Percentiles rank a stretch among this genome's conserved stretches.
Evolutionary conservation across 2,329 filamentous ascomycete genomes (phyloP).

Genomic region (Cadophora sp.): DNA sequence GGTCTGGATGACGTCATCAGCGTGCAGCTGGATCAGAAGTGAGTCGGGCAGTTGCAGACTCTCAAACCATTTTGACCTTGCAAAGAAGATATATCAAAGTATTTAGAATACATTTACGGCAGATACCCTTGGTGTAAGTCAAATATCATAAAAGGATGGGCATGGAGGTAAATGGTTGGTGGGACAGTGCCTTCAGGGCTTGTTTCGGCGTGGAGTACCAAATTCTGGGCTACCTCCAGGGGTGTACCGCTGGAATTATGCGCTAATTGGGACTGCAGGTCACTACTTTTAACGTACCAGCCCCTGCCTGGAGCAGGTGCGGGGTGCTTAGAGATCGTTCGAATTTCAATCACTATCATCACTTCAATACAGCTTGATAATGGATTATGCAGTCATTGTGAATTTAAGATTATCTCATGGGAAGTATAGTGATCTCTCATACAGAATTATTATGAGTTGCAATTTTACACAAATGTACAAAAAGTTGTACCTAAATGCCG

Average conservation of each 20-base stretch:
- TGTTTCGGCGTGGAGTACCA: neutral
- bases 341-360: neutral
- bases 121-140: no score
- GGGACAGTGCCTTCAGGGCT: neutral
- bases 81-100: no score
- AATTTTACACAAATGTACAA: no score
- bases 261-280: neutral
- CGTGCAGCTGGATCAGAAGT: neutral
- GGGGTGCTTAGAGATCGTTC: neutral
- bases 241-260: neutral
- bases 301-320: neutral
- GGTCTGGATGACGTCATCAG: slow-evolving; percentile 1
- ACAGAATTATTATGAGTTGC: no score
- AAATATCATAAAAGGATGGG: no score
- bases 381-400: no score
- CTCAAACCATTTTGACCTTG: no score
- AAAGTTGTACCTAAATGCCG: no score
- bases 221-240: neutral
- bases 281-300: neutral
- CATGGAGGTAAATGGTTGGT: neutral
- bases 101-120: no score
- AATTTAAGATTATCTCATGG: no score
- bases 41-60: neutral
- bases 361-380: neutral
- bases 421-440: no score